Base-by-base conservation (phyloP, 2,329 filamentous ascomycete genomes). In the Mariannaea elegans region DNA sequence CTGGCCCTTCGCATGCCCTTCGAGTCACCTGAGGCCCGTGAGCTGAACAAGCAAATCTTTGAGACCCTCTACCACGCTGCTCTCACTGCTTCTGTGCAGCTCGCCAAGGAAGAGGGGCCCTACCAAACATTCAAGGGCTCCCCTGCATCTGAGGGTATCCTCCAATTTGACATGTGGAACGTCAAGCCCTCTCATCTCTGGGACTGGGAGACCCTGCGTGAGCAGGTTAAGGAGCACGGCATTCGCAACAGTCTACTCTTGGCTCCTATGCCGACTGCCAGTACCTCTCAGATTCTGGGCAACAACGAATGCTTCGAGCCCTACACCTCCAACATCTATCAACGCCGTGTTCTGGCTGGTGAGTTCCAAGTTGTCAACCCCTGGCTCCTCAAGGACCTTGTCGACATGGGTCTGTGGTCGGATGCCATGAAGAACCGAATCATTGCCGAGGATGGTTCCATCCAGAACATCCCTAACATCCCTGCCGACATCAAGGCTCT, bases 371-470 rank as follows among this genome's bases (percentile, higher is more conserved):
- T 99, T 54, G 95, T 99, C 77, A 99, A 99, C 84, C 95, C 95
- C 51, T 99, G 95, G 95, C 82, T 99, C 64, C 88, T 99, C 62
- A 97, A 97, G 85, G 95, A 99, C 73, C 88, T 99, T 27, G 95
- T 99, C 69, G 95, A 99, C 75, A 92, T 97, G 82, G 95, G 95
- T 62, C 85, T 99, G 42, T 99, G 95, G 95, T 97, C 94, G 46
- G 94, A 99, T 80, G 93, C 93, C 82, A 99, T 99, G 95, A 99
- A 99, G 90, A 99, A 99, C 85, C 93, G 95, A 72, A 99, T 99
- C 84, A 99, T 99, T 73, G 91, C 95, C 58, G 94, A 97, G 64
- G 92, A 92, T 68, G 95, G 95, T 67, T 98, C 94, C 18, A 91
- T 99, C 56, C 95, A 98, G 79, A 94, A 95, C 79, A 94, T 99